These are phyloP conservation scores for Coprinopsis marcescibilis DNA, from an alignment of 768 basidiomycete genomes.

Conservation along the genomic window DNA sequence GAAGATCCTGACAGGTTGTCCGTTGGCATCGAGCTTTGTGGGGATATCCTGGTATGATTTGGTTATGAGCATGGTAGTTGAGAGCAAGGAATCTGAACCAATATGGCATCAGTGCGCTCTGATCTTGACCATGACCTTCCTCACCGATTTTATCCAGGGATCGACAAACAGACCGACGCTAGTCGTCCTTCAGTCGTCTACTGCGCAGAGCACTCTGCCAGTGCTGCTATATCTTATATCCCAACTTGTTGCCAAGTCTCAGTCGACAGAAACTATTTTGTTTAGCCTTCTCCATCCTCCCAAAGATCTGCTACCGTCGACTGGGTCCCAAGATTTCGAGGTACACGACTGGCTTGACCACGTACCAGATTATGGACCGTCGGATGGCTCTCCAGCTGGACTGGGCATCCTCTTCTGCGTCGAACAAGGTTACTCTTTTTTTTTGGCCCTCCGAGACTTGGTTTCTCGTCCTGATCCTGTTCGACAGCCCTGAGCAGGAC, in stretches of 20 bases:
- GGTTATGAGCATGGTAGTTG: slow-evolving; percentile 65
- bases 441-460: not conserved
- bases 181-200: slow-evolving; percentile 41
- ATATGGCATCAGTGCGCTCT: not conserved
- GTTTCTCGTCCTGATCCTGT: not conserved
- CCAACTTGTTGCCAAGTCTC: slow-evolving; percentile 15
- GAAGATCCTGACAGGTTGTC: slow-evolving; percentile 71
- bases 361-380: slow-evolving; percentile 48
- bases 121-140: slow-evolving; percentile 6
- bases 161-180: slow-evolving; percentile 3
- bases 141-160: slow-evolving; percentile 9
- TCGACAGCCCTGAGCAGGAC: slow-evolving; percentile 10
- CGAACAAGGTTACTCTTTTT: slow-evolving; percentile 28
- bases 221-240: slow-evolving; percentile 43
- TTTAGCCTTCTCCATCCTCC: slow-evolving; percentile 52
- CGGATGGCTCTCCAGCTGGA: slow-evolving; percentile 18
- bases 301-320: slow-evolving; percentile 22
- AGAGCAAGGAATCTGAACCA: not conserved
- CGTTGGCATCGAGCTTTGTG: slow-evolving; percentile 53
- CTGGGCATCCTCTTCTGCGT: slow-evolving; percentile 36
- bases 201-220: slow-evolving; percentile 51
- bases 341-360: slow-evolving; percentile 44
- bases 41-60: slow-evolving; percentile 75
- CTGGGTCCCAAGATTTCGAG: slow-evolving; percentile 23
- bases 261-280: slow-evolving; percentile 24